Conservation (phyloP, 2,329 filamentous ascomycete species). For the Aspergillus sp. region DNA sequence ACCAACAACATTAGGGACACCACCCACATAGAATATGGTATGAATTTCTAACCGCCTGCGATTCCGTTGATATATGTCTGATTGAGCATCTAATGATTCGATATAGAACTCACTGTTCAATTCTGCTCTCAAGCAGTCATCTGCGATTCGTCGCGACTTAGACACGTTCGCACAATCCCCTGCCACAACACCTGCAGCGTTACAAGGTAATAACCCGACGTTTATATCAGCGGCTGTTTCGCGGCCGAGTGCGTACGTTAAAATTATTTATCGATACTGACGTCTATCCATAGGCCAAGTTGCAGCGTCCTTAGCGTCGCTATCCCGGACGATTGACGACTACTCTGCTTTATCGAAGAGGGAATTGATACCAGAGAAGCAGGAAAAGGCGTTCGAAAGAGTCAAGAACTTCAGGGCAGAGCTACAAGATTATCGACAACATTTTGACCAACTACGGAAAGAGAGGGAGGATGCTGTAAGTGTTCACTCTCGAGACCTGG, state of each 20-base stretch:
- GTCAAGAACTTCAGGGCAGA: conserved; percentile 83
- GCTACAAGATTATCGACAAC: conserved; percentile 73
- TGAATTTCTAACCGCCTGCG: background rate
- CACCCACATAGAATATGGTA: conserved; percentile 18
- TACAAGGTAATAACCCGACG: conserved; percentile 51
- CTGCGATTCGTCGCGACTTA: conserved; percentile 74
- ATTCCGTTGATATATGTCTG: background rate
- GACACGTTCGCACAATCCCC: conserved; percentile 65
- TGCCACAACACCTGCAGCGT: conserved; percentile 58
- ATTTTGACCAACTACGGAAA: conserved; percentile 75
- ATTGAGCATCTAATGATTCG: background rate
- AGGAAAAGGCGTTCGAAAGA: conserved; percentile 84
- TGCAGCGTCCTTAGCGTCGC: conserved; percentile 74
- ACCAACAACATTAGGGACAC: background rate
- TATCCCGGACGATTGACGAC: conserved; percentile 88
- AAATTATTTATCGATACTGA: conserved; percentile 25
- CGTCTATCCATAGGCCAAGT: conserved; percentile 61
- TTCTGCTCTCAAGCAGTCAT: conserved; percentile 79
- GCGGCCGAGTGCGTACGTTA: background rate
- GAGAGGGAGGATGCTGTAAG: conserved; percentile 71
- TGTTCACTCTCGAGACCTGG: background rate
- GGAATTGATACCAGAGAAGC: conserved; percentile 86
- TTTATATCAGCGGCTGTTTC: background rate
- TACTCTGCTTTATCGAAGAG: conserved; percentile 83
- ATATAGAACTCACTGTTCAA: conserved; percentile 79